Evolutionary conservation across 768 basidiomycete genomes (phyloP).

Genomic region (Suillus fuscotomentosus): DNA sequence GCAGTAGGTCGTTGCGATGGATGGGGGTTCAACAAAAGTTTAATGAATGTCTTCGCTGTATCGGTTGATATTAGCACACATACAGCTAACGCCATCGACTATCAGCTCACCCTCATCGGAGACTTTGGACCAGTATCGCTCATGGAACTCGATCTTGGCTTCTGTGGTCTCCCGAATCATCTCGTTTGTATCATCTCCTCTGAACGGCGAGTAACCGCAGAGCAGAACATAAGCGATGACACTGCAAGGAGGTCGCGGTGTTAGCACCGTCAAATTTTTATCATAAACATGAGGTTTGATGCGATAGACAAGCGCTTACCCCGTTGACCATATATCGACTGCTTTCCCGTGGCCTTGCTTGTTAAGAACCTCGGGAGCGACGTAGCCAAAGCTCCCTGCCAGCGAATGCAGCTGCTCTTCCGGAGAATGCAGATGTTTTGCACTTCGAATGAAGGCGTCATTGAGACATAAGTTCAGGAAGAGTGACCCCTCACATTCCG

Average conservation of each 20-base stretch:
- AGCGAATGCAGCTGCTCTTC: slow-evolving; percentile 70
- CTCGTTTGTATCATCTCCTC: slow-evolving; percentile 73
- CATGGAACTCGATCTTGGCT: slow-evolving; percentile 88
- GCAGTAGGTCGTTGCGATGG: slow-evolving; percentile 73
- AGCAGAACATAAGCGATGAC: slow-evolving; percentile 94
- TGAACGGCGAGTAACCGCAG: slow-evolving; percentile 95
- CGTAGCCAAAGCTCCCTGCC: slow-evolving; percentile 85
- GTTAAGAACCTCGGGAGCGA: slow-evolving; percentile 85
- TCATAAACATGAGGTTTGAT: slow-evolving; percentile 1
- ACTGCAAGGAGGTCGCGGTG: slow-evolving; percentile 35
- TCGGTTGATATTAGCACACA: slow-evolving; percentile 2
- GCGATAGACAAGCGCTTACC: slow-evolving; percentile 47
- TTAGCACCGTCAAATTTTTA: not conserved
- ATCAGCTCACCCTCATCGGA: slow-evolving; percentile 60
- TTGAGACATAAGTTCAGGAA: not conserved
- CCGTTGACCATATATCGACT: slow-evolving; percentile 93
- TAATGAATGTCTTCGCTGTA: slow-evolving; percentile 84
- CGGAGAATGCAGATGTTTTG: slow-evolving; percentile 74
- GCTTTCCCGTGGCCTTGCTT: slow-evolving; percentile 87
- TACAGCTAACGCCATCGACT: not conserved
- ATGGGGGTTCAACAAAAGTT: slow-evolving; percentile 65
- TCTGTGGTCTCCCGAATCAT: slow-evolving; percentile 83
- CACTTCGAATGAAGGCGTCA: slow-evolving; percentile 39
- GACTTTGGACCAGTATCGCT: slow-evolving; percentile 92
- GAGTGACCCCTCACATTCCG: slow-evolving; percentile 68